Evolutionary conservation across 768 basidiomycete genomes (phyloP).

Genomic region (Lactarius hatsudake): DNA sequence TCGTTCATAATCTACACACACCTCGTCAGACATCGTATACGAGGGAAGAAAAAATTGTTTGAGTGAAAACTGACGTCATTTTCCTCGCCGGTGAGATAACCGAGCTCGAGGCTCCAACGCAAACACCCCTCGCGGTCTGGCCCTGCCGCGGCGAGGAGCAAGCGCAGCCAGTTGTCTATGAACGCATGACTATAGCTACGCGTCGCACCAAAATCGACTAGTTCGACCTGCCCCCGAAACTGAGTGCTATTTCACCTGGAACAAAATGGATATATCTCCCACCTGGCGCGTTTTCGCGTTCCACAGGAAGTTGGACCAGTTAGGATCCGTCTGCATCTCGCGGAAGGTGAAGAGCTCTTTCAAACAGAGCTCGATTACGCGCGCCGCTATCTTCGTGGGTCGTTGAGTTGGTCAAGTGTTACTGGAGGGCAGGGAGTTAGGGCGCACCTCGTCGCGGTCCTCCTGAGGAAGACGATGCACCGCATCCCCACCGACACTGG

Average conservation of each 20-base stretch:
- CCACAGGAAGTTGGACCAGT: conserved; percentile 98
- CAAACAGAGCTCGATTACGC: conserved; percentile 82
- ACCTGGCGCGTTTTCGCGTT: conserved; percentile 64
- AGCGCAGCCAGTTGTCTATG: conserved; percentile 80
- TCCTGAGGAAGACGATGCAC: conserved; percentile 54
- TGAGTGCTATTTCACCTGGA: not conserved
- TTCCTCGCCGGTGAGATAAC: conserved; percentile 90
- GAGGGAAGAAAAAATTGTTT: no score
- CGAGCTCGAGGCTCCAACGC: conserved; percentile 73
- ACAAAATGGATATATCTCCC: not conserved
- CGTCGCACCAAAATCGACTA: conserved; percentile 97
- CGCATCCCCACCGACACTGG: conserved; percentile 69
- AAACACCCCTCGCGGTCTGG: conserved; percentile 67
- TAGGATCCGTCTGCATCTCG: conserved; percentile 98
- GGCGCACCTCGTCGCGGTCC: conserved; percentile 68
- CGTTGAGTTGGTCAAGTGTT: not conserved
- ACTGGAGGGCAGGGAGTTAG: not conserved
- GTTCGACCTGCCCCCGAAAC: conserved; percentile 52
- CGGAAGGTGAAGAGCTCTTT: conserved; percentile 88
- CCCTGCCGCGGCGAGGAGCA: conserved; percentile 77
- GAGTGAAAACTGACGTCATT: conserved; percentile 51
- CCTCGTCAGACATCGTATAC: not conserved
- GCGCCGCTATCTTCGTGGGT: conserved; percentile 66
- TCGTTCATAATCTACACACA: conserved; percentile 72
- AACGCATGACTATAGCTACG: conserved; percentile 81